Base-by-base conservation (phyloP, 371 early-diverging fungal genomes). In the Circinella minor region DNA sequence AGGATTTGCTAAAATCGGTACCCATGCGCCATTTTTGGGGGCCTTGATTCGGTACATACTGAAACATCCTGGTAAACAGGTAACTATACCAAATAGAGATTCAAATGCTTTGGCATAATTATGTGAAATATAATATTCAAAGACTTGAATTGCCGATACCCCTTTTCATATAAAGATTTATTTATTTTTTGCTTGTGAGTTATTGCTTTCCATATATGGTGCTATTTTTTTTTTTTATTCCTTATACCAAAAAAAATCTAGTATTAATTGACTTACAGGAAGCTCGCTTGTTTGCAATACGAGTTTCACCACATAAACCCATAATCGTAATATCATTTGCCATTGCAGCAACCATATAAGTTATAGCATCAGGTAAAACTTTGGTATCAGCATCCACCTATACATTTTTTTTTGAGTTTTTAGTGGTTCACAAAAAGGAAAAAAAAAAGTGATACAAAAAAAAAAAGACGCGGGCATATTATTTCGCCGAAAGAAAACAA, bases 1-100 rank as follows among this genome's bases (percentile, higher is more conserved):
- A 1, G 95, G 94, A 72, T 94, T 94, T 34, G 94, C 92, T 27
- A 98, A 86, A 46, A 98, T 85, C 3, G 98, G 98, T 4, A 93
- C 91, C 82, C 82, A 89, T 15, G 84, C 81, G 11, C 95, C 95
- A 60, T 92, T 80, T 63, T 91, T 89, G 54, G 89, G 91, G 2
- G 91, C 83, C 71, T 93, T 92, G 70, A 96, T 90, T 61, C 94
- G 86, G 74, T 93, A 96, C 93, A 95, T 93, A 76, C 91, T 94
- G 81, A 96, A 95, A 72, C 96, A 99, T n/a, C 99, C 99, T 4
- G 99, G 99, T 59, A 99, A 83, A 83, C 99, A 99, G 5, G 99
- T 97, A n/a, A 99, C 98, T 72, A 95, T 95, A 67, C 99, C 99
- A 88, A 97, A 99, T n/a, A 96, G 85, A 47, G 92, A 91, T 79